Percentiles rank a stretch among this genome's conserved stretches.
Conservation (phyloP, 2,329 filamentous ascomycete genomes). For the Microsporum ferrugineum region DNA sequence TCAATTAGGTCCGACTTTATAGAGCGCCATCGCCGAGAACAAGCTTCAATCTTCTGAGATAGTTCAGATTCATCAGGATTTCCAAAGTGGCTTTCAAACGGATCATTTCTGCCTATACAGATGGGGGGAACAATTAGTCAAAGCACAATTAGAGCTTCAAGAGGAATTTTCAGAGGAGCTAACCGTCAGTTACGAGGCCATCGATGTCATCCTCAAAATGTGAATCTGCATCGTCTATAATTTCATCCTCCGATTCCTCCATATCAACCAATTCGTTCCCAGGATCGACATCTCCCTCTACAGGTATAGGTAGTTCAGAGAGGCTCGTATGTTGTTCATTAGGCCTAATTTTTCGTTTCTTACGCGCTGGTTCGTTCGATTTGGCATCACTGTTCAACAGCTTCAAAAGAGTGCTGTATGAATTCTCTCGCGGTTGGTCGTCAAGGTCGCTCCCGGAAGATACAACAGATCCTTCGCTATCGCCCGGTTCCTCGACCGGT, state of each 20-base stretch:
- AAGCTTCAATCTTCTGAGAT: constrained; percentile 38
- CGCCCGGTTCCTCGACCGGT: constrained; percentile 16
- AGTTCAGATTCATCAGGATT: constrained; percentile 53
- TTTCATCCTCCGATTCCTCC: constrained; percentile 31
- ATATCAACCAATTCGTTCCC: constrained; percentile 33
- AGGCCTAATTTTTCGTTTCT: constrained; percentile 40
- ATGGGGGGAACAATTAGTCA: neutral
- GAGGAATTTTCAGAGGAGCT: neutral
- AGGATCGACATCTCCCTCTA: constrained; percentile 23
- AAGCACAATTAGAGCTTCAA: neutral
- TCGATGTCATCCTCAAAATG: constrained; percentile 27
- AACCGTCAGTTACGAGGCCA: constrained; percentile 1
- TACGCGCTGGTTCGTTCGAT: constrained; percentile 37
- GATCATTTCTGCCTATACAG: constrained; percentile 39
- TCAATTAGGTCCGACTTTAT: constrained; percentile 29
- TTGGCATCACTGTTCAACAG: constrained; percentile 38
- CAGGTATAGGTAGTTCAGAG: constrained; percentile 23
- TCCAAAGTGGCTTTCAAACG: constrained; percentile 72
- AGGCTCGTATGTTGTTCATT: constrained; percentile 21
- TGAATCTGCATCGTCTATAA: constrained; percentile 21
- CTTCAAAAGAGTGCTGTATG: constrained; percentile 48
- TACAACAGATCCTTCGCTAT: constrained; percentile 15
- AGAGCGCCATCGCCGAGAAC: constrained; percentile 39
- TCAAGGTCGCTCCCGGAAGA: constrained; percentile 37
- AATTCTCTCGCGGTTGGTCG: constrained; percentile 29